These are phyloP conservation scores for Fagus crenata DNA, from an alignment of 306 rosid genomes.

Conservation along the genomic window DNA sequence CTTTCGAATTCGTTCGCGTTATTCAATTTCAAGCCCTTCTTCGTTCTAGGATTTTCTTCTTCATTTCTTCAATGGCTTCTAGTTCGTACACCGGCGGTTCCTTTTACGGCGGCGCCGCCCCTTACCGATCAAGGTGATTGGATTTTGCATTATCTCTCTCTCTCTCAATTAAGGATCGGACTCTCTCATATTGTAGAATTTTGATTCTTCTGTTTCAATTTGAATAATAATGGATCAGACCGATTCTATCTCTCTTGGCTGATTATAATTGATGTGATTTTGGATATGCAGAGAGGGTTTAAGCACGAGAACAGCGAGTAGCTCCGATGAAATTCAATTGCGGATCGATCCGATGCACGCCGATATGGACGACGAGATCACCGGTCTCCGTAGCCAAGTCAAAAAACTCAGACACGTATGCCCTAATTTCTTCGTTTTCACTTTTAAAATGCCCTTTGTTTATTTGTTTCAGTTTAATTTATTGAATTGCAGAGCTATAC, in stretches of 20 bases:
- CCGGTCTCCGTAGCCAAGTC: conserved; percentile 85
- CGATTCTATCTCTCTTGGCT: no score
- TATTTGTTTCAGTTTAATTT: neutral
- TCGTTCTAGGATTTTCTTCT: conserved; percentile 14
- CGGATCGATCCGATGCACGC: conserved; percentile 74
- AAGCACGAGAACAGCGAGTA: conserved; percentile 63
- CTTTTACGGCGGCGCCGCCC: conserved; percentile 55
- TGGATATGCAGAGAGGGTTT: conserved; percentile 68
- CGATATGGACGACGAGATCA: conserved; percentile 76
- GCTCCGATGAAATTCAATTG: conserved; percentile 84
- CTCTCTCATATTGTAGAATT: neutral
- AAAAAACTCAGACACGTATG: conserved; percentile 69
- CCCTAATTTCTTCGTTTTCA: neutral
- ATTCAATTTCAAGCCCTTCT: neutral
- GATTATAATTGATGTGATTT: conserved; percentile 15
- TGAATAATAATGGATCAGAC: neutral
- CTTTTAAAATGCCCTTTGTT: neutral
- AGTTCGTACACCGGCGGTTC: conserved; percentile 50
- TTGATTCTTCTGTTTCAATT: neutral
- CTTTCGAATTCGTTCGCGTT: neutral
- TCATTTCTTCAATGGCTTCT: conserved; percentile 51
- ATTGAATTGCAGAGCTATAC: neutral
- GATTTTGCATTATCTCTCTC: neutral
- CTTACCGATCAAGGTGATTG: conserved; percentile 62
- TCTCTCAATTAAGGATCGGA: neutral